These are phyloP conservation scores for Monilinia laxa DNA, from an alignment of 2,329 filamentous ascomycete genomes.

Conservation along the genomic window DNA sequence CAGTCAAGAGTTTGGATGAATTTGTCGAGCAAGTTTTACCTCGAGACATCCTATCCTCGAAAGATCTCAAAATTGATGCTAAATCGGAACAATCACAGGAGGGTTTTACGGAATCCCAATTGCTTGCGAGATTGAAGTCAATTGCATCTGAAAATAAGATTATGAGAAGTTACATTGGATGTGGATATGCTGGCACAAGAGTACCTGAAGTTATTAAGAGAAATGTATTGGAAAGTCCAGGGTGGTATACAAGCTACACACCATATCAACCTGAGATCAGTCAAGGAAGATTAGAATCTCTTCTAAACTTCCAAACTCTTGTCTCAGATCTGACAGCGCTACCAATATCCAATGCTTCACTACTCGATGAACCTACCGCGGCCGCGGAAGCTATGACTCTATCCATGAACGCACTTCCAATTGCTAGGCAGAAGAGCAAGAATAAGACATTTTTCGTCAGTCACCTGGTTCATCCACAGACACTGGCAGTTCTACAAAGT, in stretches of 20 bases:
- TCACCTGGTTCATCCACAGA: slow-evolving; percentile 79
- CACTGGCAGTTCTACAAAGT: slow-evolving; percentile 77
- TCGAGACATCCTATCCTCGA: slow-evolving; percentile 69
- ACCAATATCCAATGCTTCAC: slow-evolving; percentile 84
- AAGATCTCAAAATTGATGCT: slow-evolving; percentile 57
- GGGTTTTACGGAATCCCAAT: slow-evolving; percentile 55
- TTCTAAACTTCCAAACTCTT: slow-evolving; percentile 95
- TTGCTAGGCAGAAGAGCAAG: slow-evolving; percentile 67
- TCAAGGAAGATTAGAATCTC: slow-evolving; percentile 85
- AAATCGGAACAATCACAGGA: slow-evolving; percentile 40
- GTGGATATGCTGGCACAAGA: slow-evolving; percentile 84
- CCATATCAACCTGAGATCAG: slow-evolving; percentile 98
- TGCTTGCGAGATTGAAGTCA: slow-evolving; percentile 52
- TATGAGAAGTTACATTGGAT: slow-evolving; percentile 72
- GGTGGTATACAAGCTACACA: slow-evolving; percentile 97
- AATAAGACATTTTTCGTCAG: slow-evolving; percentile 86
- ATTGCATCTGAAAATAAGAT: slow-evolving; percentile 61
- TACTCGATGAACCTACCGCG: slow-evolving; percentile 88
- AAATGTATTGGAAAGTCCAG: slow-evolving; percentile 88
- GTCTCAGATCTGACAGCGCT: slow-evolving; percentile 84
- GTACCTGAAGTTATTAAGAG: slow-evolving; percentile 88
- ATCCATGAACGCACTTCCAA: slow-evolving; percentile 73
- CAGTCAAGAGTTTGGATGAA: slow-evolving; percentile 70
- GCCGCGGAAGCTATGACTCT: slow-evolving; percentile 96
- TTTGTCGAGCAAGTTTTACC: slow-evolving; percentile 86